Percentiles rank a stretch among this genome's conserved stretches.
Conservation (phyloP, 805 yeast genomes). For the Saccharomycopsis schoenii region DNA sequence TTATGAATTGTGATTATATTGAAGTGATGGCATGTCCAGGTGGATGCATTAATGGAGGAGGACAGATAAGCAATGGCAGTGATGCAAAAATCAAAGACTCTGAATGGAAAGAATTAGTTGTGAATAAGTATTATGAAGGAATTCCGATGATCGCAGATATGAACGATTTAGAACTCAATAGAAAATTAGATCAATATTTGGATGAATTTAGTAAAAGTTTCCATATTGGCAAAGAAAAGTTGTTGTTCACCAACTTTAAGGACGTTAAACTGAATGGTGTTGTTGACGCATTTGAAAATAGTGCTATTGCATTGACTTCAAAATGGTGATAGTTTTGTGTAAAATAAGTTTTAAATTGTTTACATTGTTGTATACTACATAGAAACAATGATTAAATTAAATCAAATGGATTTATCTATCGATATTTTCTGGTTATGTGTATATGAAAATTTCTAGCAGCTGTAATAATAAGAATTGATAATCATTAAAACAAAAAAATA, state of each 20-base stretch:
- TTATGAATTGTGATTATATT: constrained; percentile 5
- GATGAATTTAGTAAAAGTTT: constrained; percentile 10
- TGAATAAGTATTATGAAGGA: constrained; percentile 1
- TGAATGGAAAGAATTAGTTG: constrained; percentile 7
- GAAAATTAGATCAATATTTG: constrained; percentile 5
- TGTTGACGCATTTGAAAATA: constrained; percentile 5
- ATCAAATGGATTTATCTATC: background rate
- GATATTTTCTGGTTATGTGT: background rate
- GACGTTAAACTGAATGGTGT: constrained; percentile 4
- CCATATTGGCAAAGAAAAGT: background rate
- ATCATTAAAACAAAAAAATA: background rate
- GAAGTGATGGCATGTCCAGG: constrained; percentile 94
- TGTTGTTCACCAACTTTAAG: constrained; percentile 5
- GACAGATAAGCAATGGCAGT: constrained; percentile 45
- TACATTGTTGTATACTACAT: background rate
- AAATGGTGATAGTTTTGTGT: constrained; percentile 8
- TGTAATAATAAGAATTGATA: background rate
- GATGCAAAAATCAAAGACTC: constrained; percentile 1
- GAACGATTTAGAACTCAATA: constrained; percentile 1
- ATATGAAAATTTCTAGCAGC: background rate
- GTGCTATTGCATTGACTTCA: constrained; percentile 17
- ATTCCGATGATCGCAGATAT: constrained; percentile 12
- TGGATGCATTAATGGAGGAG: constrained; percentile 97
- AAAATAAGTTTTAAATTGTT: background rate
- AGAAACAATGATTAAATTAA: background rate